A percentile compares a stretch with the other conserved stretches of the same genome.
Evolutionary conservation across 192 early-diverging fungal genomes (phyloP).

Genomic region (Coemansia sp.): DNA sequence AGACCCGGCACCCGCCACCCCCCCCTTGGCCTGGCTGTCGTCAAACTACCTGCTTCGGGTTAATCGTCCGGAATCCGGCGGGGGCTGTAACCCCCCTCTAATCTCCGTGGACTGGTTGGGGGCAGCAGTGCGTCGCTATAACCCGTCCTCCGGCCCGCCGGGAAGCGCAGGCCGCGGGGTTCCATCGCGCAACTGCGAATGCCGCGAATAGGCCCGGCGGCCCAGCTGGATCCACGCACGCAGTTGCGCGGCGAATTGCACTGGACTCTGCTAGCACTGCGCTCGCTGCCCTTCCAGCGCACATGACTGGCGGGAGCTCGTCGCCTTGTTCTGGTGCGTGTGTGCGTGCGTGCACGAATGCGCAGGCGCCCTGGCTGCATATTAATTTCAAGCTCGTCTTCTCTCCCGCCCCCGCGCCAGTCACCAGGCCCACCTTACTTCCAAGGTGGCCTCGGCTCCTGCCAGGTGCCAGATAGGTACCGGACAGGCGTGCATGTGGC

Average conservation of each 20-base stretch:
- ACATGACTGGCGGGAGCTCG: too few species aligned
- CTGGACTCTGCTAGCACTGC: too few species aligned
- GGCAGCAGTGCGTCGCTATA: background rate
- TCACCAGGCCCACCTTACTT: background rate
- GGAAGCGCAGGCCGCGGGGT: background rate
- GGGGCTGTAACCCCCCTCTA: background rate
- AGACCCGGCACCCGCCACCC: background rate
- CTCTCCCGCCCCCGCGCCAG: background rate
- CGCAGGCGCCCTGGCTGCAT: background rate
- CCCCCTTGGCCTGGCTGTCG: too few species aligned
- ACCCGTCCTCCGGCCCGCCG: background rate
- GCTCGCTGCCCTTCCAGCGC: too few species aligned
- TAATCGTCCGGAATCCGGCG: slow-evolving; percentile 1
- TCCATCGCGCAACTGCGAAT: slow-evolving; percentile 14
- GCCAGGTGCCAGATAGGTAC: background rate
- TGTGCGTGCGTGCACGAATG: too few species aligned
- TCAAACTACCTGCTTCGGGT: background rate
- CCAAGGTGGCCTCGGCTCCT: background rate
- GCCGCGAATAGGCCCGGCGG: too few species aligned
- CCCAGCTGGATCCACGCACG: too few species aligned
- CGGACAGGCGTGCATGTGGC: background rate
- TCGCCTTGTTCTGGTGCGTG: too few species aligned
- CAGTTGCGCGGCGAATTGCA: too few species aligned
- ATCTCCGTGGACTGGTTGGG: background rate
- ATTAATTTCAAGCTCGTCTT: background rate